These are phyloP conservation scores for Cyclotella atomus DNA, from an alignment of 108 stramenopile species.

Conservation along the genomic window DNA sequence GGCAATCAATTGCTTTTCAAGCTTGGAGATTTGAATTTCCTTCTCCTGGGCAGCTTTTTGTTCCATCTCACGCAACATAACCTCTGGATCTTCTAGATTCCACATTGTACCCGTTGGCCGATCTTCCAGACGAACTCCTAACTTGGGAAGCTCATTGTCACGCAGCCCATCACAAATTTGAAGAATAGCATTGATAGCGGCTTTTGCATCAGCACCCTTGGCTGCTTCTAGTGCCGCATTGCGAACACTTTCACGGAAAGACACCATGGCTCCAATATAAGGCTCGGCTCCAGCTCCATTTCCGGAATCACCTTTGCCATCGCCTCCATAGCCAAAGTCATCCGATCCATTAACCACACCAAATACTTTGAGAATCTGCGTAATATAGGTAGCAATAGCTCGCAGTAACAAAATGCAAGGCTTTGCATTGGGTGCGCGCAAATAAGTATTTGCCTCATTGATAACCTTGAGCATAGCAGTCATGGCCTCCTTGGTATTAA, in stretches of 20 bases:
- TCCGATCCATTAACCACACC: slow-evolving; percentile 83
- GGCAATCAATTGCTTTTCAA: slow-evolving; percentile 57
- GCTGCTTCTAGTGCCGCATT: slow-evolving; percentile 62
- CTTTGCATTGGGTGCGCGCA: slow-evolving; percentile 65
- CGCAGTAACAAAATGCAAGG: slow-evolving; percentile 67
- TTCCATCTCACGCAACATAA: slow-evolving; percentile 77
- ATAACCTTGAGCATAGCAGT: slow-evolving; percentile 77
- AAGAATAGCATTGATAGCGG: slow-evolving; percentile 59
- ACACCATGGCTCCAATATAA: slow-evolving; percentile 83
- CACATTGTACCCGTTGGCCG: slow-evolving; percentile 81
- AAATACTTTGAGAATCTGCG: slow-evolving; percentile 88
- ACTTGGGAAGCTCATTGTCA: slow-evolving; percentile 81
- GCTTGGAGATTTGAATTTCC: slow-evolving; percentile 56
- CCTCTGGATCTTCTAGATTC: slow-evolving; percentile 93
- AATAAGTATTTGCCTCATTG: slow-evolving; percentile 81
- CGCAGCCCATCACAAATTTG: slow-evolving; percentile 89
- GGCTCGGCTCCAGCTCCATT: slow-evolving; percentile 54
- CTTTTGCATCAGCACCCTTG: slow-evolving; percentile 59
- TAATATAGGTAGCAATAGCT: slow-evolving; percentile 86
- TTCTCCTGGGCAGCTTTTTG: slow-evolving; percentile 59
- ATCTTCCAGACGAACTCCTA: slow-evolving; percentile 96
- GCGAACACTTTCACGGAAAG: slow-evolving; percentile 86
- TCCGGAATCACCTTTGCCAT: slow-evolving; percentile 24
- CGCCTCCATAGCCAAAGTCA: slow-evolving; percentile 83
- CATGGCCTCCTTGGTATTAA: slow-evolving; percentile 92